Conservation (phyloP, 495 filamentous ascomycete species). For the Neurospora terricola region DNA sequence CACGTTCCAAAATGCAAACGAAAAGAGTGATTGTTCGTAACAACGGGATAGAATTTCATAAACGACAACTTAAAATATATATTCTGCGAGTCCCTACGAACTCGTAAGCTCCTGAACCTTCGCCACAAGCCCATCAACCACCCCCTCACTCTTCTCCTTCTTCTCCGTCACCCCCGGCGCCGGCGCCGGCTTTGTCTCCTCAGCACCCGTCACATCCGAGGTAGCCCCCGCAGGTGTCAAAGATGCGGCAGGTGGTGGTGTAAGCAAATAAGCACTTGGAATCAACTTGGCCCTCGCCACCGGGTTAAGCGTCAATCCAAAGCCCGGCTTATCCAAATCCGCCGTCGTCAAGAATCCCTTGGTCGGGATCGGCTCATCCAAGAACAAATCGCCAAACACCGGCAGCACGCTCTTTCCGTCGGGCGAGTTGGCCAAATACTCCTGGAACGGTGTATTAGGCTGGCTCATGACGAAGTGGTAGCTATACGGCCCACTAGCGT, state of each 20-base stretch:
- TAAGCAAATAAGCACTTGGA: constrained; percentile 59
- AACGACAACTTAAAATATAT: not conserved
- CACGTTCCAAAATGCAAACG: not conserved
- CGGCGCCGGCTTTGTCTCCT: constrained; percentile 3
- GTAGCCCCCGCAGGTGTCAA: constrained; percentile 31
- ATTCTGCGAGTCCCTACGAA: not conserved
- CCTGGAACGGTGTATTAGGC: constrained; percentile 84
- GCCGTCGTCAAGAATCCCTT: constrained; percentile 70
- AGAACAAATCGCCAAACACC: constrained; percentile 83
- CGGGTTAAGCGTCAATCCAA: constrained; percentile 79
- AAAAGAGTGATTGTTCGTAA: not conserved
- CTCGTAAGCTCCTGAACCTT: constrained; percentile 11
- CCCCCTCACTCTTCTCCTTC: constrained; percentile 7
- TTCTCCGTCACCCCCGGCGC: constrained; percentile 4
- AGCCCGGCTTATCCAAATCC: constrained; percentile 80
- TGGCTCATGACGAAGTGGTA: constrained; percentile 93
- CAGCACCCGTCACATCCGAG: not conserved
- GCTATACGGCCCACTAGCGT: constrained; percentile 84
- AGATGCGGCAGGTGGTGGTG: constrained; percentile 54
- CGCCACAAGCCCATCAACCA: constrained; percentile 11
- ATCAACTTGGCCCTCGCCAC: constrained; percentile 60
- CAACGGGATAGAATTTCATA: not conserved
- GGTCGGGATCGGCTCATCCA: constrained; percentile 80
- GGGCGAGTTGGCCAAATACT: constrained; percentile 85
- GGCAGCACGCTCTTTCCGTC: constrained; percentile 82